Percentiles rank a stretch among this genome's conserved stretches.
Evolutionary conservation across 2,329 filamentous ascomycete species (phyloP).

Genomic region (Sporothrix variecibatus): DNA sequence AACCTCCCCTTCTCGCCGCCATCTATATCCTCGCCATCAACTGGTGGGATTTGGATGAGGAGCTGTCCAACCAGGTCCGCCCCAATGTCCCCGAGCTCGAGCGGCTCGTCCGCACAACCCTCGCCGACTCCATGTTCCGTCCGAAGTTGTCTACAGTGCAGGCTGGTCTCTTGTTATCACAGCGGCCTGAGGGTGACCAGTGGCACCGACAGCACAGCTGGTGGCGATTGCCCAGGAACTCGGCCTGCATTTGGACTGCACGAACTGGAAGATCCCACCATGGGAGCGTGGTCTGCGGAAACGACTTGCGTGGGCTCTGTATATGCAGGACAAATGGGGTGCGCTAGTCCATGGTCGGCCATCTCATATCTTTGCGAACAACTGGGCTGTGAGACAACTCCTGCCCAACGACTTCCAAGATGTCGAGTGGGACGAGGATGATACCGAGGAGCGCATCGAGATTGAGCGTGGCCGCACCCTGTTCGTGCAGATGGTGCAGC

Average conservation of each 20-base stretch:
- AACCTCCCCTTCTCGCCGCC: constrained; percentile 59
- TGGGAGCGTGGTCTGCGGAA: constrained; percentile 65
- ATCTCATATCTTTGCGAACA: constrained; percentile 67
- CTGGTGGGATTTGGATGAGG: constrained; percentile 61
- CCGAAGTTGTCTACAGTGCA: constrained; percentile 59
- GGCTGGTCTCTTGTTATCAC: constrained; percentile 56
- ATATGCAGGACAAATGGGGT: constrained; percentile 74
- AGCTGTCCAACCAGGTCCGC: constrained; percentile 49
- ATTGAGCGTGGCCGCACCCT: constrained; percentile 68
- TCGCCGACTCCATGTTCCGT: constrained; percentile 51
- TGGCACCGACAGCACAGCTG: constrained; percentile 55
- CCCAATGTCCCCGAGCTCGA: constrained; percentile 44
- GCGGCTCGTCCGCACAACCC: constrained; percentile 43
- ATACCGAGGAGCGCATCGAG: constrained; percentile 63
- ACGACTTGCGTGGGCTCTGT: constrained; percentile 64
- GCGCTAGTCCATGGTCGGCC: constrained; percentile 82
- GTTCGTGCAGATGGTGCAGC: constrained; percentile 73
- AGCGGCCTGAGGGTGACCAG: constrained; percentile 49
- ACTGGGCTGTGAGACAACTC: constrained; percentile 77
- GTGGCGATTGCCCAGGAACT: constrained; percentile 61
- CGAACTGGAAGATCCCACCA: constrained; percentile 60
- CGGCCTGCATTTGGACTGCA: constrained; percentile 62
- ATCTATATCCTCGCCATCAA: constrained; percentile 64
- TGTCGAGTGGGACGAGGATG: constrained; percentile 64
- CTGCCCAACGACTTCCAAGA: constrained; percentile 71